Evolutionary conservation across 306 rosid genomes (phyloP).

Genomic region (Sophora flavescens): DNA sequence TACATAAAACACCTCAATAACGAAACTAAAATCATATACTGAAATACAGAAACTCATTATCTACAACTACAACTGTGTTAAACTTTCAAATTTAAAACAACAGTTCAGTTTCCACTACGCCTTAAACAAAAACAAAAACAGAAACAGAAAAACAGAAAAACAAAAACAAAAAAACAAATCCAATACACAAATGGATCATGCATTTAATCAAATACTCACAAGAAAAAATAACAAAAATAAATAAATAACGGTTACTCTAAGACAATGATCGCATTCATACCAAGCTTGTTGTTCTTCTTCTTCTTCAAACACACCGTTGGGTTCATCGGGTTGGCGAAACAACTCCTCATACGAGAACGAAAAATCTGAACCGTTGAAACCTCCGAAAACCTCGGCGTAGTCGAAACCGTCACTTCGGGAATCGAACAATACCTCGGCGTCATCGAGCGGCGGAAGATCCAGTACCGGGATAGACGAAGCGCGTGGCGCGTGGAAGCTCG

Average conservation of each 20-base stretch:
- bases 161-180: not conserved
- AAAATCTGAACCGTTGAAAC: conserved; percentile 65
- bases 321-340: conserved; percentile 49
- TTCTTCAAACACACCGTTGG: conserved; percentile 58
- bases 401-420: conserved; percentile 68
- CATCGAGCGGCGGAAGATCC: conserved; percentile 82
- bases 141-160: not conserved
- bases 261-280: conserved; percentile 57
- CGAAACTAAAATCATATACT: conserved; percentile 36
- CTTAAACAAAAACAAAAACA: not conserved
- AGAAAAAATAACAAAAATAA: conserved; percentile 18
- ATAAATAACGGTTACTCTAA: conserved; percentile 1
- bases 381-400: conserved; percentile 82
- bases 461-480: conserved; percentile 88
- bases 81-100: conserved; percentile 1
- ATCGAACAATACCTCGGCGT: conserved; percentile 68
- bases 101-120: conserved; percentile 18
- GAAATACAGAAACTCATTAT: conserved; percentile 20
- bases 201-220: conserved; percentile 32
- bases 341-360: conserved; percentile 72
- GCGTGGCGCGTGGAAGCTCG: conserved; percentile 75
- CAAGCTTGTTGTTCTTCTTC: conserved; percentile 65
- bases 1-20: conserved; percentile 41
- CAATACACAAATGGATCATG: conserved; percentile 40
- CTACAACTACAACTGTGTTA: not conserved